Evolutionary conservation across 768 basidiomycete species (phyloP), one percentile per base, ranked within the genome.

Genomic region (Suillus paluster): DNA sequence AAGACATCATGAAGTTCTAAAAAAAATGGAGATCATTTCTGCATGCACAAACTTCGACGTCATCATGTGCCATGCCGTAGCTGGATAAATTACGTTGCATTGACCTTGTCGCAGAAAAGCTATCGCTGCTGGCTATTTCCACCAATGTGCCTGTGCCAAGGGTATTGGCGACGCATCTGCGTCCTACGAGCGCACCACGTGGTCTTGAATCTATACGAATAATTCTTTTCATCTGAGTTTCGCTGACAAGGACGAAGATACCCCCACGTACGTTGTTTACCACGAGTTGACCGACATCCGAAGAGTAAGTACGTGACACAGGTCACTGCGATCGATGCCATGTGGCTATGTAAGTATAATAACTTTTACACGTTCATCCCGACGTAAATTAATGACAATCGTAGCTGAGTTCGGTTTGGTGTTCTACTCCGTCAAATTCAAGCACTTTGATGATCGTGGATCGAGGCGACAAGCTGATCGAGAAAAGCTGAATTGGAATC

Each of bases 261-360:
- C 95, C 21, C 97, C 96, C 6, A 91, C 95, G 45, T 98, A 99
- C 75, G 92, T 97, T 52, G 86, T 99, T 38, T 99, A 99, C 73
- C 97, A 99, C 73, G 97, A 98, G 71, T 83, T 97, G 59, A 96
- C 97, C 64, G 67, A 97, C 95, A 11, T 96, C 95, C 36, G 97
- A 96, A 71, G 90, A 94, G 76, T n/a, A n/a, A n/a, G n/a, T 99
- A 99, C 78, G 97, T 98, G 96, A 97, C 96, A 19, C 95, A 95
- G 74, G 97, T 99, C n/a, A 98, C 97, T 3, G 88, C 97, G 0
- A 92, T 99, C 64, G 95, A 99, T 71, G 89, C 97, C 4, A 95
- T 95, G 76, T 99, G 97, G 97, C 84, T 99, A 39, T n/a, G n/a
- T n/a, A n/a, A 95, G 95, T 93, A 76, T 71, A 82, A 73, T 58